Conservation (phyloP, 768 basidiomycete species). For the Phlegmacium glaucopus region DNA sequence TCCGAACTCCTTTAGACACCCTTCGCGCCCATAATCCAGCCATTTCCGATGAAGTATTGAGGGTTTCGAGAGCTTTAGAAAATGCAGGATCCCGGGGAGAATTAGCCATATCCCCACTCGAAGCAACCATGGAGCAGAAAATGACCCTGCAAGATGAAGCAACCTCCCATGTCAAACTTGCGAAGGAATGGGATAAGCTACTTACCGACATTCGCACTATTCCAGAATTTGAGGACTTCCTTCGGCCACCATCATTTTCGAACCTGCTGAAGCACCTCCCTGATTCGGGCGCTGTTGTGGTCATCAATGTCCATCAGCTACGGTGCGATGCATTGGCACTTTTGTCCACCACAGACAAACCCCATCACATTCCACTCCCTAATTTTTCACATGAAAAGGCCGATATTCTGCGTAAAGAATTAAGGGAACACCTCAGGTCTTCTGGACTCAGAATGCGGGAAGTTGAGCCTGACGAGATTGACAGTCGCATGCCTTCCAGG, state of each 20-base stretch:
- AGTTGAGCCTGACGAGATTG: background rate
- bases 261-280: no score
- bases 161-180: background rate
- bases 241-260: slow-evolving; percentile 14
- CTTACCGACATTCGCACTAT: slow-evolving; percentile 1
- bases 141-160: slow-evolving; percentile 6
- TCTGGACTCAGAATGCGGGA: background rate
- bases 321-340: slow-evolving; percentile 20
- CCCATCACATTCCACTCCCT: slow-evolving; percentile 8
- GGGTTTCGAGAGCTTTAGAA: slow-evolving; percentile 6
- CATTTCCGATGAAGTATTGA: background rate
- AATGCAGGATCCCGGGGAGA: background rate
- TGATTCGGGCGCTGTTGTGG: slow-evolving; percentile 13
- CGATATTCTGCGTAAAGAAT: background rate
- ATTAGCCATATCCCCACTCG: background rate
- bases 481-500: background rate
- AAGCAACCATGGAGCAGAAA: background rate
- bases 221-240: slow-evolving; percentile 15
- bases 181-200: slow-evolving; percentile 3
- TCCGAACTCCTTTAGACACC: slow-evolving; percentile 3
- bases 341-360: background rate
- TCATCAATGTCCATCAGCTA: slow-evolving; percentile 10
- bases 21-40: background rate
- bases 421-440: background rate
- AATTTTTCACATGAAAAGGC: slow-evolving; percentile 11